These are phyloP conservation scores for Ramaria sp. DNA, from an alignment of 768 basidiomycete species.

Conservation along the genomic window DNA sequence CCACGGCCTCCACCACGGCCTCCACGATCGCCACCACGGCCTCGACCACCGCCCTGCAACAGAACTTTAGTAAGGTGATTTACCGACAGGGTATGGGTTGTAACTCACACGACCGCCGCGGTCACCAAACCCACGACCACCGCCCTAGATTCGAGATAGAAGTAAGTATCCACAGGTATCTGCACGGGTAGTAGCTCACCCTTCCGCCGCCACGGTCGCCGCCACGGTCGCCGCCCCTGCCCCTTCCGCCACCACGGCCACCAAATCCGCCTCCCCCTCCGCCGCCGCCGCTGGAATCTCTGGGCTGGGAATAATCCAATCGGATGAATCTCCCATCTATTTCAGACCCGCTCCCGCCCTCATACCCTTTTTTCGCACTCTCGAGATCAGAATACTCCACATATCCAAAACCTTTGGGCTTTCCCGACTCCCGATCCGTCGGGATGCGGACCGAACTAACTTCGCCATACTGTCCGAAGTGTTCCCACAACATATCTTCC, in stretches of 20 bases:
- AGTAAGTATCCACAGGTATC: neutral
- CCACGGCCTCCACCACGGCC: constrained; percentile 33
- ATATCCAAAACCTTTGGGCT: constrained; percentile 93
- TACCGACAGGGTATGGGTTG: neutral
- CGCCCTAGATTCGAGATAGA: constrained; percentile 9
- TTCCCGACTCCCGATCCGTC: constrained; percentile 85
- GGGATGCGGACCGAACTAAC: constrained; percentile 84
- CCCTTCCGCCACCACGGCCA: constrained; percentile 21
- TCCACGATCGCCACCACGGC: constrained; percentile 31
- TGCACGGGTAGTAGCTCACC: constrained; percentile 13
- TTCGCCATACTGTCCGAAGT: constrained; percentile 79
- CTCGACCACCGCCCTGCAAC: constrained; percentile 24
- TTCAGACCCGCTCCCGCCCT: constrained; percentile 56
- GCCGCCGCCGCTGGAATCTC: constrained; percentile 50
- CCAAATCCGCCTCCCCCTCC: constrained; percentile 31
- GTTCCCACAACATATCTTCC: constrained; percentile 83
- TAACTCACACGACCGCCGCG: constrained; percentile 23
- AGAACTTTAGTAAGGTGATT: too few relatives aligned
- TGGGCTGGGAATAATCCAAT: constrained; percentile 79
- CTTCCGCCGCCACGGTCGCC: constrained; percentile 32
- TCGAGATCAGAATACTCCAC: constrained; percentile 85
- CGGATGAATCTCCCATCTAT: constrained; percentile 75
- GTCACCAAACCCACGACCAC: constrained; percentile 25
- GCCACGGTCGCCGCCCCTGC: constrained; percentile 29
- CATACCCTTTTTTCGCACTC: constrained; percentile 71